Conservation (phyloP, 2,329 filamentous ascomycete genomes). For the Dothidotthia symphoricarpi region DNA sequence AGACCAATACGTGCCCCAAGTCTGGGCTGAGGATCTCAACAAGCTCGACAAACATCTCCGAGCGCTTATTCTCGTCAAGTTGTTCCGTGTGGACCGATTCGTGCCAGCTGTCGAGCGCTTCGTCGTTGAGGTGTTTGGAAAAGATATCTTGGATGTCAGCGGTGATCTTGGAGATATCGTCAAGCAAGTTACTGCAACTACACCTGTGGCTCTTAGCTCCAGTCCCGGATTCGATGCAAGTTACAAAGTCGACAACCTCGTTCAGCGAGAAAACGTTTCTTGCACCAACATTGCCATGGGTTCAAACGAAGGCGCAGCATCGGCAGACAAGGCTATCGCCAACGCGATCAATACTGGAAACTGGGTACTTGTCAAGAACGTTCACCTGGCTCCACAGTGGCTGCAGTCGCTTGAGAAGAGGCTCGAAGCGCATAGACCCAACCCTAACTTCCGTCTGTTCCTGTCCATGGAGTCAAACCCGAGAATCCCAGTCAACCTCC, state of each 20-base stretch:
- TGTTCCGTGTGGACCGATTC: slow-evolving; percentile 93
- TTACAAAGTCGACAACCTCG: slow-evolving; percentile 96
- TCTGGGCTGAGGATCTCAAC: slow-evolving; percentile 66
- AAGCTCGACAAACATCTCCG: slow-evolving; percentile 73
- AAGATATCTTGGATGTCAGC: slow-evolving; percentile 75
- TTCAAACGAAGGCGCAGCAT: slow-evolving; percentile 88
- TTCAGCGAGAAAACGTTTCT: slow-evolving; percentile 74
- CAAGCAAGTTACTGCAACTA: slow-evolving; percentile 75
- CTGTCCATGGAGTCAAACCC: slow-evolving; percentile 96
- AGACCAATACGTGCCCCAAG: slow-evolving; percentile 74
- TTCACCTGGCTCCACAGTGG: slow-evolving; percentile 94
- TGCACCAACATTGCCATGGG: slow-evolving; percentile 99
- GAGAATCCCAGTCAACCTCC: slow-evolving; percentile 94
- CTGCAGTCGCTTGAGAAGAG: slow-evolving; percentile 96
- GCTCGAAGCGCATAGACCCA: slow-evolving; percentile 90
- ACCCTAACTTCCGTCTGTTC: slow-evolving; percentile 90
- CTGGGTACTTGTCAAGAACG: slow-evolving; percentile 99
- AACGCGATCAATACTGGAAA: slow-evolving; percentile 87
- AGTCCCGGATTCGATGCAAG: slow-evolving; percentile 96
- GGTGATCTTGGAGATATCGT: slow-evolving; percentile 86
- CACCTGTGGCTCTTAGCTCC: slow-evolving; percentile 88
- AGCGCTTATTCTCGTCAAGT: slow-evolving; percentile 85
- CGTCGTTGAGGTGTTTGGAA: slow-evolving; percentile 79
- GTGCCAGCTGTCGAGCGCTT: slow-evolving; percentile 92
- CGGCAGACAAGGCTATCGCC: slow-evolving; percentile 91